phyloP scores from a whole-genome alignment of 805 yeast species.

The Barnettozyma salicaria region DNA sequence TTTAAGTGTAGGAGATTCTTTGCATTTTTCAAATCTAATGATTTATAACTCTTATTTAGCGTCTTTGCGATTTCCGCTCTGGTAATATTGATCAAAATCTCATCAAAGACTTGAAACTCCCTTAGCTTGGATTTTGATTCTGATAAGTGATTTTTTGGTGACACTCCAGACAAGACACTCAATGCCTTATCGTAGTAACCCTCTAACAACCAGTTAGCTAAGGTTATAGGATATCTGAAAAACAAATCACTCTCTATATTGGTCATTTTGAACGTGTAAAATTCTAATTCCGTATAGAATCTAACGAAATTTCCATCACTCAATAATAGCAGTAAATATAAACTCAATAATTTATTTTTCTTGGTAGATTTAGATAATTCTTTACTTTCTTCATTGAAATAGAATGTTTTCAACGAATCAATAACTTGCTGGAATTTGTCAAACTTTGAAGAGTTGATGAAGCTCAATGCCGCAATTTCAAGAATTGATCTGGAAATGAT shows the following conservation, averaged over 20 bases:
- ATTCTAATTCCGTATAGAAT: conserved; percentile 87
- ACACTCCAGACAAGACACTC: conserved; percentile 42
- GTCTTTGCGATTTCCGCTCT: conserved; percentile 82
- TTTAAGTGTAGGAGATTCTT: conserved; percentile 70
- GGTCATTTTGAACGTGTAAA: conserved; percentile 42
- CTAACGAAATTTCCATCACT: conserved; percentile 80
- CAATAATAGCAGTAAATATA: conserved; percentile 69
- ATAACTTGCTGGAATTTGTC: conserved; percentile 65
- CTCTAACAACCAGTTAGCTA: conserved; percentile 93
- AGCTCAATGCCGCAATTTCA: conserved; percentile 81
- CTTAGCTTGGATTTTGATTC: conserved; percentile 38
- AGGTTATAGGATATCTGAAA: conserved; percentile 76
- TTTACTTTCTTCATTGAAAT: conserved; percentile 36
- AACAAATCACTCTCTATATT: conserved; percentile 58
- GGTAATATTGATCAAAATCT: conserved; percentile 68
- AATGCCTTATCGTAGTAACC: conserved; percentile 89
- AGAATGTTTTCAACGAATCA: conserved; percentile 74
- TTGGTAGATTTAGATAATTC: conserved; percentile 44
- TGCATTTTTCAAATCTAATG: conserved; percentile 76
- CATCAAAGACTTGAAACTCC: conserved; percentile 76
- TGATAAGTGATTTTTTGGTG: conserved; percentile 30
- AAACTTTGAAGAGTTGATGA: conserved; percentile 59
- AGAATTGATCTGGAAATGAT: conserved; percentile 74
- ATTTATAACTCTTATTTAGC: conserved; percentile 69
- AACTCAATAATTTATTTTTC: conserved; percentile 65